Evolutionary conservation across 225 moss, liverwort and hornwort genomes (phyloP), one percentile per base, ranked within the genome.

Genomic region (Physcomitrium patens): DNA sequence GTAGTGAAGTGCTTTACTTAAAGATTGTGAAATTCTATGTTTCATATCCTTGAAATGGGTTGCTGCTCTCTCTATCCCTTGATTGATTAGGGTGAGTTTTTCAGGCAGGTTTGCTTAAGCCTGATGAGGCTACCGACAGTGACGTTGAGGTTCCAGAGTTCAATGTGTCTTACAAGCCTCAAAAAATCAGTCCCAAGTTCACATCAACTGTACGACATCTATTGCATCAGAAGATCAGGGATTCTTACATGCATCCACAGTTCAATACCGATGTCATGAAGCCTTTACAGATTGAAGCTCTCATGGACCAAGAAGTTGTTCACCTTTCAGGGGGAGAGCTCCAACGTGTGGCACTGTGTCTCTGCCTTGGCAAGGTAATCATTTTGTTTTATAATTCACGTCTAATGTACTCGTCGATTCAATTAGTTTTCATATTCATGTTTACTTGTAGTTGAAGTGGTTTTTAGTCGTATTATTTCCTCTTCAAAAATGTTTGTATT

Each of bases 241-340:
- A 96, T 76, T 92, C 92, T 2, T 96, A 94, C 67, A 94, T 94
- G 96, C 94, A 96, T 81, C 96, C 94, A 44, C 96, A 96, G 72
- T 96, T 96, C 72, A 96, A 94, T 74, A 72, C 91, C 13, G 96
- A 96, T 72, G 96, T 96, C 54, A 96, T 96, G 94, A 96, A 96
- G 68, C 96, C 96, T 12, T 72, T 96, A 45, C 91, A 89, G 71
- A 96, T 96, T 12, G 94, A 96, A 77, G 75, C 91, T 19, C 86
- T 96, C 5, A 94, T 96, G 86, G 96, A 96, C 72, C 96, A 96
- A 77, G 85, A 96, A 84, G 94, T 96, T 13, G 64, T 91, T 59
- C 88, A 94, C 82, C 84, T 96, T 54, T 96, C 96, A 2, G 96
- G 96, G 81, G 96, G 96, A 76, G 96, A 96, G 88, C 82, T 96